Evolutionary conservation across 2,329 filamentous ascomycete genomes (phyloP).

Genomic region (Sphaerulina musiva): DNA sequence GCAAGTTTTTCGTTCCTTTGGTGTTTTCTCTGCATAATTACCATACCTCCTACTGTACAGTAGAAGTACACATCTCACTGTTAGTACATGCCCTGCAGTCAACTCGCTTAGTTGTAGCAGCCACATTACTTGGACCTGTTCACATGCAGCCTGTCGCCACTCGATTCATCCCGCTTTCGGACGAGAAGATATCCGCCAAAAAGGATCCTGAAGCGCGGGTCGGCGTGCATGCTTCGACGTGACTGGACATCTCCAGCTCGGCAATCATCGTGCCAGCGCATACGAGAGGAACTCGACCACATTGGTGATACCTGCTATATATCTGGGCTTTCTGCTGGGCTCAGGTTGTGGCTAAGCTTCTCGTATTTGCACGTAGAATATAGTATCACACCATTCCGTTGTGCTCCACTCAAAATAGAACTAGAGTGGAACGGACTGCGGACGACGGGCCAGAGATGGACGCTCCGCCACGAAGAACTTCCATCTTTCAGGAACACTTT

Average conservation of each 20-base stretch:
- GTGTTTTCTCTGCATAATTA: neutral
- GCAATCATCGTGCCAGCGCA: neutral
- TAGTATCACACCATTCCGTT: neutral
- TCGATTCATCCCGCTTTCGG: neutral
- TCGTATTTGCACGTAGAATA: conserved; percentile 7
- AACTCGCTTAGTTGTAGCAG: neutral
- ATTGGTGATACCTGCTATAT: neutral
- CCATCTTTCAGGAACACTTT: conserved; percentile 10
- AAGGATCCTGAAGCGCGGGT: neutral
- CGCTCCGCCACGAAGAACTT: conserved; percentile 7
- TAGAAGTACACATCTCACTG: neutral
- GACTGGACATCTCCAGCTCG: neutral
- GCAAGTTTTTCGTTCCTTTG: neutral
- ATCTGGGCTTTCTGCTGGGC: no score
- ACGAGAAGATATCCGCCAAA: neutral
- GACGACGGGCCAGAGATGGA: conserved; percentile 3
- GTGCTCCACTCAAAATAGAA: conserved; percentile 7
- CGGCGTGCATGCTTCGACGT: neutral
- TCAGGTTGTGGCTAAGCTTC: conserved; percentile 10
- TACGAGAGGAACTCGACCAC: neutral
- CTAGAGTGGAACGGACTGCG: neutral
- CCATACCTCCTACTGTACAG: neutral
- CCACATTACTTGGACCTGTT: neutral
- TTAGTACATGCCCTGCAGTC: neutral
- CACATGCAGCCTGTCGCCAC: neutral